These are phyloP conservation scores for Tephrocybe sp. DNA, from an alignment of 768 basidiomycete genomes.

Conservation along the genomic window DNA sequence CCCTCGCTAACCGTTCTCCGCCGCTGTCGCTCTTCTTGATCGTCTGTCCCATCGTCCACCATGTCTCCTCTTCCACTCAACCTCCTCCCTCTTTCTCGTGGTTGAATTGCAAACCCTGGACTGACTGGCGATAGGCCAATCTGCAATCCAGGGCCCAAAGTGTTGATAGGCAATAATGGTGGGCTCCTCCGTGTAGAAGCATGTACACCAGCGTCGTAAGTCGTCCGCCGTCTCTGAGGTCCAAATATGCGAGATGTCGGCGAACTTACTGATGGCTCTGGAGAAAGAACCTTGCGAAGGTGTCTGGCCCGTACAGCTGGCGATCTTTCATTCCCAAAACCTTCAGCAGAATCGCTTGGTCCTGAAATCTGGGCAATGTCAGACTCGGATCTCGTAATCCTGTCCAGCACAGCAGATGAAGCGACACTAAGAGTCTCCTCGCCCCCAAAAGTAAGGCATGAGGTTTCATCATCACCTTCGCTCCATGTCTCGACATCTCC, in stretches of 20 bases:
- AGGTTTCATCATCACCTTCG: constrained; percentile 38
- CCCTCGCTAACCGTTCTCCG: constrained; percentile 56
- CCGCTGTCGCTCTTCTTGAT: constrained; percentile 22
- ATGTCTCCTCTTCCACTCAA: constrained; percentile 35
- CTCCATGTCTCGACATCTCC: constrained; percentile 46
- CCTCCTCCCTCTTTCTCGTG: constrained; percentile 47
- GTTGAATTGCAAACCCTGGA: constrained; percentile 74
- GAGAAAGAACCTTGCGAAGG: constrained; percentile 1
- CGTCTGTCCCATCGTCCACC: constrained; percentile 21
- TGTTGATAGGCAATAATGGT: constrained; percentile 32
- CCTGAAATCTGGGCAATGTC: constrained; percentile 16
- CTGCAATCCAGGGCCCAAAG: constrained; percentile 56
- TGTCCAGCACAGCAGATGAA: constrained; percentile 13
- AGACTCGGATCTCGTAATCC: constrained; percentile 31
- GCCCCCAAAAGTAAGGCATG: constrained; percentile 15
- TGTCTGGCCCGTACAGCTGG: not conserved
- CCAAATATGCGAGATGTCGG: not conserved
- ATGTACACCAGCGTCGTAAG: constrained; percentile 2
- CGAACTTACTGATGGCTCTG: not conserved
- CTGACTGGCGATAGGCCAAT: constrained; percentile 75
- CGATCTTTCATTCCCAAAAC: not conserved
- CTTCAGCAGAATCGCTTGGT: not conserved
- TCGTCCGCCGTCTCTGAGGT: constrained; percentile 11
- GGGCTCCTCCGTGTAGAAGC: constrained; percentile 2
- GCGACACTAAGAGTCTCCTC: not conserved